phyloP scores from a whole-genome alignment of 257 asterid species.

The Petrea volubilis region DNA sequence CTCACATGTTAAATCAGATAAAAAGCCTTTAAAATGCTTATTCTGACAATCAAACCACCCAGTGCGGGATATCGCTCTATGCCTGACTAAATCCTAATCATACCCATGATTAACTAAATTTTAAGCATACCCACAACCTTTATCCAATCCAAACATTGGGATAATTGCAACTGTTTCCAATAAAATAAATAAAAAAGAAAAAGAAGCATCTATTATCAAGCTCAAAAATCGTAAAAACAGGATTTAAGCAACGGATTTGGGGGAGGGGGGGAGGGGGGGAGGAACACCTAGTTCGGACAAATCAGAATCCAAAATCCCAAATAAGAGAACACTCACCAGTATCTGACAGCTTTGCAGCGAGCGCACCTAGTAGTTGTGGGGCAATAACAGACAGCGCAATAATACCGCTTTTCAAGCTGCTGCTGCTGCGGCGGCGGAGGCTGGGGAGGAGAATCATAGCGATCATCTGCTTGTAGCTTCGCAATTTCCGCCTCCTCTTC shows the following conservation, averaged over 20 bases:
- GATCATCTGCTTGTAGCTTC: slow-evolving; percentile 38
- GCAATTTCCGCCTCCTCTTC: slow-evolving; percentile 44
- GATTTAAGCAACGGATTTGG: no score
- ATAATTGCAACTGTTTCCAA: no score
- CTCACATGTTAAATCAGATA: no score
- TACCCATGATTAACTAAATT: no score
- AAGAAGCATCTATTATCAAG: not conserved
- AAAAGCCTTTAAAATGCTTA: no score
- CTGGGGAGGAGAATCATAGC: slow-evolving; percentile 29
- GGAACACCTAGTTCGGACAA: not conserved
- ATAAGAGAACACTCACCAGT: slow-evolving; percentile 48
- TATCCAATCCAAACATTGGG: not conserved
- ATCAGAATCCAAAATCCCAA: slow-evolving; percentile 6
- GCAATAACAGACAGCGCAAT: slow-evolving; percentile 51
- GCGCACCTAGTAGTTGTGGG: slow-evolving; percentile 60
- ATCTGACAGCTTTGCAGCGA: slow-evolving; percentile 55
- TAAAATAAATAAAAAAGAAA: not conserved
- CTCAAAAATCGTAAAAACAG: not conserved
- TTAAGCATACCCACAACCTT: not conserved
- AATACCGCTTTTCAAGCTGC: slow-evolving; percentile 34
- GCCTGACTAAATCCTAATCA: no score
- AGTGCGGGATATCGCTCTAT: no score
- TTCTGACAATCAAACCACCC: no score
- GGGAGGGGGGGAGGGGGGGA: no score
- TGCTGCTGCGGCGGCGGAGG: slow-evolving; percentile 13